Base-by-base conservation (phyloP, 192 early-diverging fungal species). In the Rhizophagus sp. region DNA sequence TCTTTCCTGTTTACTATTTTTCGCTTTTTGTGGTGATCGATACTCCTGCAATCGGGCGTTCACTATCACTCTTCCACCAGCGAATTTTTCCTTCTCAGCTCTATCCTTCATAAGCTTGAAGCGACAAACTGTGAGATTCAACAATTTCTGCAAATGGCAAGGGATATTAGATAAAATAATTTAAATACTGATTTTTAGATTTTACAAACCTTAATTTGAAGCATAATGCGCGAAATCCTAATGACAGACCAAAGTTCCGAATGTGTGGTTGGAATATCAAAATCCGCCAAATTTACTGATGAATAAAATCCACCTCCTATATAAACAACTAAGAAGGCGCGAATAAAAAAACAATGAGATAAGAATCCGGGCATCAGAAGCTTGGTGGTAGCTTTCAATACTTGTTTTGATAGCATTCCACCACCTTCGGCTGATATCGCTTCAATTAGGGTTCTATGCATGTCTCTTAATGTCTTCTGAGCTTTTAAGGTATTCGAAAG, bases 271-370 rank as follows among this genome's bases (percentile, higher is more conserved):
- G 65, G 74, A 76, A 81, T 81, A 62, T 81, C 15, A 34, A 81
- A 76, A 11, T 81, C 49, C 7, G 63, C 15, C 24, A 81, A 76
- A 39, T 68, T 61, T 57, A 81, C 52, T 17, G 74, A 81, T 77
- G 50, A 19, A 70, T 81, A 81, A 69, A 81, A 81, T 44, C 65
- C 65, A 76, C 64, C 64, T 19, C 80, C 80, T 24, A 81, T 47
- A 33, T 81, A 81, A 10, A 77, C 22, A 50, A 81, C 33, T 17
- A 81, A 64, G 30, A 81, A 52, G 15, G 65, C 67, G 33, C 65
- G 74, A 33, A 81, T 81, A 67, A 76, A 81, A 81, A 81, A 81
- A 77, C 34, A 78, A 33, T 34, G 49, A 1, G 75, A 81, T 25
- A 81, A 41, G 67, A 81, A 81, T 76, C 74, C 30, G 8, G 75